These are phyloP conservation scores for Secale cereale DNA, from an alignment of 176 grass and related monocot species.

Conservation along the genomic window DNA sequence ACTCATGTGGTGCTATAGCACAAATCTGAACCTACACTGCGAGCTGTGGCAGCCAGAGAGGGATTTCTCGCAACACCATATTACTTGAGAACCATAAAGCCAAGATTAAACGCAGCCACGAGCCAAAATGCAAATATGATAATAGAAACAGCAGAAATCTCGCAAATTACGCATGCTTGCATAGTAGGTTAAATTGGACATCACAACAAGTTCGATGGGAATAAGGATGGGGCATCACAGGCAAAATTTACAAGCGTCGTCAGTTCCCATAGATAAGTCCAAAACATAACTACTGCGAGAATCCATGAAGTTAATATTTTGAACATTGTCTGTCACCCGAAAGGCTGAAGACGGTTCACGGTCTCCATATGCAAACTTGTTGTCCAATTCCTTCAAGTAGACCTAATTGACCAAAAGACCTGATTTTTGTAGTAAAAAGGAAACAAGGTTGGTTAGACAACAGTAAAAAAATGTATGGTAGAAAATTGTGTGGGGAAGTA, in stretches of 20 bases:
- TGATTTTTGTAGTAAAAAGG: neutral
- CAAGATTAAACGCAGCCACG: neutral
- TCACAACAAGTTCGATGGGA: neutral
- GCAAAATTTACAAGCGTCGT: neutral
- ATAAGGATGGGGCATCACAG: neutral
- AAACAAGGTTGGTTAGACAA: neutral
- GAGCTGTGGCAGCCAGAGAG: neutral
- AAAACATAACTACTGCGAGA: neutral
- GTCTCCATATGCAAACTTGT: neutral
- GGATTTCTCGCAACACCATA: neutral
- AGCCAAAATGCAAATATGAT: neutral
- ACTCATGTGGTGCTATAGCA: neutral
- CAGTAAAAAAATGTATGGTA: neutral
- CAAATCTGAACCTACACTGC: neutral
- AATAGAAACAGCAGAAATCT: neutral
- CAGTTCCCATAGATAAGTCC: neutral
- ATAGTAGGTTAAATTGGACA: neutral
- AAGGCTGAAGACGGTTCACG: neutral
- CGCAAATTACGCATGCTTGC: neutral
- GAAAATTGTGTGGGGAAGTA: neutral
- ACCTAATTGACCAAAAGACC: neutral
- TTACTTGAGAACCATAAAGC: neutral
- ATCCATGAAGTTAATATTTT: neutral
- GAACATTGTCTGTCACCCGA: neutral
- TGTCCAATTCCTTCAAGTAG: neutral